phyloP scores from a whole-genome alignment of 345 rosid genomes.

The Tarenaya hassleriana region DNA sequence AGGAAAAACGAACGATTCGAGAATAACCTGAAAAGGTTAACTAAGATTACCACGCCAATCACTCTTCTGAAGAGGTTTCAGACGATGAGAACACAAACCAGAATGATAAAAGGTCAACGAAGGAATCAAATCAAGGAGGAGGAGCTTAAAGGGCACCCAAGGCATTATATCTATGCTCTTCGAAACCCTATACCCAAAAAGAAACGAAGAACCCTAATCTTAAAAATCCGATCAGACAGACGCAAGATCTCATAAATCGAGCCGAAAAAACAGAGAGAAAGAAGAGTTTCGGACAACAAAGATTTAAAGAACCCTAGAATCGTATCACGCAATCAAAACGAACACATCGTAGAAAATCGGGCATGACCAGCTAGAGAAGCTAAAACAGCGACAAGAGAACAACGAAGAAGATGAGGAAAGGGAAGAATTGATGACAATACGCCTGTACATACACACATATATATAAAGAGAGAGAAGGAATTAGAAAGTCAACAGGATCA shows the following conservation, averaged over 20 bases:
- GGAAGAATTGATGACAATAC: background rate
- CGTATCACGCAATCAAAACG: background rate
- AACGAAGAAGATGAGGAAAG: background rate
- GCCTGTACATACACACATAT: no score
- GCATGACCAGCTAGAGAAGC: background rate
- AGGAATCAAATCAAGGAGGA: slow-evolving; percentile 38
- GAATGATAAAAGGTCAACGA: slow-evolving; percentile 50
- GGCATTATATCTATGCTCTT: slow-evolving; percentile 77
- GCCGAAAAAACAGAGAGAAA: background rate
- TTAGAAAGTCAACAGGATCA: no score
- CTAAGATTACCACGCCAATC: slow-evolving; percentile 99
- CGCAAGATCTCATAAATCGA: slow-evolving; percentile 15
- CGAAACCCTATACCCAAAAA: slow-evolving; percentile 49
- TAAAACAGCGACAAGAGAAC: background rate
- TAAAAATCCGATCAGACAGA: slow-evolving; percentile 6
- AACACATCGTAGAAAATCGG: background rate
- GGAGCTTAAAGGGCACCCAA: slow-evolving; percentile 53
- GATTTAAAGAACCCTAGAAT: background rate
- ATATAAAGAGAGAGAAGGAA: no score
- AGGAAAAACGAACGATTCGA: background rate
- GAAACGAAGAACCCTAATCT: slow-evolving; percentile 29
- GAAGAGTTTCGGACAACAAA: background rate
- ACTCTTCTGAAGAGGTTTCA: slow-evolving; percentile 77
- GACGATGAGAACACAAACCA: slow-evolving; percentile 66
- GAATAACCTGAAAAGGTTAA: slow-evolving; percentile 37